Conservation (phyloP, 2,329 filamentous ascomycete genomes). For the Blumeria graminis region DNA sequence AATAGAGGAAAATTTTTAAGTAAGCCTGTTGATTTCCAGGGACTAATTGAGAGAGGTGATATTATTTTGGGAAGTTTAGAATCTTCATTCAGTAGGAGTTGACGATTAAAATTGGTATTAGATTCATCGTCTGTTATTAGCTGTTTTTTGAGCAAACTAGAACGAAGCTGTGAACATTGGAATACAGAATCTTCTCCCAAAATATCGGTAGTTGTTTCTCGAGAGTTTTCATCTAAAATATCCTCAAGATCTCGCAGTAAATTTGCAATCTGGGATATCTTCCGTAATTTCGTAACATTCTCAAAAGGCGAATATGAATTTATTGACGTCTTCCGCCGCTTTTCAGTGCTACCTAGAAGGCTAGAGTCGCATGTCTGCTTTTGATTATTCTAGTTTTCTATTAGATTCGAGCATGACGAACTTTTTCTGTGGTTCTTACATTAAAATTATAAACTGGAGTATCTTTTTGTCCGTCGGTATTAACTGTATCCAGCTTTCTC, state of each 20-base stretch:
- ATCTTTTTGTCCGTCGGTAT: too few relatives aligned
- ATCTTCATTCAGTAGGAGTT: slow-evolving; percentile 5
- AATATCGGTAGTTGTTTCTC: slow-evolving; percentile 4
- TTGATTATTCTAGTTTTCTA: too few relatives aligned
- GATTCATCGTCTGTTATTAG: slow-evolving; percentile 1
- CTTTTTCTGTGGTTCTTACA: too few relatives aligned
- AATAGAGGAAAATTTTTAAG: slow-evolving; percentile 27
- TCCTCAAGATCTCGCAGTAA: slow-evolving; percentile 11
- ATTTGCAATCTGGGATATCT: slow-evolving; percentile 6
- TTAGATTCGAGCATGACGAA: too few relatives aligned
- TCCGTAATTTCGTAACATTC: not conserved
- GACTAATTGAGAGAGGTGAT: slow-evolving; percentile 16
- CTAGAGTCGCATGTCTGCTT: too few relatives aligned
- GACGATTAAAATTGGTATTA: not conserved
- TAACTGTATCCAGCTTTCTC: too few relatives aligned
- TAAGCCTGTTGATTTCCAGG: slow-evolving; percentile 28
- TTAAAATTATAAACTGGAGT: too few relatives aligned
- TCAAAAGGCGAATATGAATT: not conserved
- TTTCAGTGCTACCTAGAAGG: too few relatives aligned
- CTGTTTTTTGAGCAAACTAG: slow-evolving; percentile 4
- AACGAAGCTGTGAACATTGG: slow-evolving; percentile 8
- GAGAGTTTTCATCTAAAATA: slow-evolving; percentile 6
- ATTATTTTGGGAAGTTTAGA: slow-evolving; percentile 8
- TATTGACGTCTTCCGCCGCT: too few relatives aligned
- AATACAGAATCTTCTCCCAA: slow-evolving; percentile 8